Conservation (phyloP, 192 early-diverging fungal genomes). For the Gamsiella multidivaricata region DNA sequence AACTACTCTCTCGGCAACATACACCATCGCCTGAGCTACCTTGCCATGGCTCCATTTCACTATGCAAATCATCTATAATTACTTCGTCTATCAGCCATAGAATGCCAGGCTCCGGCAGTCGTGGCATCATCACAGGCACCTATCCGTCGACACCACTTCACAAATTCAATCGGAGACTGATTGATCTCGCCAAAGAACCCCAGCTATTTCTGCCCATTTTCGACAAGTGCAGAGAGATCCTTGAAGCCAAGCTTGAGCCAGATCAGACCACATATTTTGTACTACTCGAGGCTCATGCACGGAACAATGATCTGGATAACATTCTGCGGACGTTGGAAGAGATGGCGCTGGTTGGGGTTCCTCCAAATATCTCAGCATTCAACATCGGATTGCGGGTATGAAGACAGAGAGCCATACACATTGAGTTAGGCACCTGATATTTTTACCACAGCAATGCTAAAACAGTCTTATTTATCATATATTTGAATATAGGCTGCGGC, state of each 20-base stretch:
- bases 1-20: no score
- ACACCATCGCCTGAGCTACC: not conserved
- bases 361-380: slow-evolving; percentile 52
- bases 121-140: slow-evolving; percentile 36
- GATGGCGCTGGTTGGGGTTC: slow-evolving; percentile 43
- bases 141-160: slow-evolving; percentile 30
- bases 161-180: slow-evolving; percentile 23
- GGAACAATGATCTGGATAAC: slow-evolving; percentile 11
- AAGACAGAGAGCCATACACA: no score
- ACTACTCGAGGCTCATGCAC: slow-evolving; percentile 47
- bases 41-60: not conserved
- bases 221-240: slow-evolving; percentile 53
- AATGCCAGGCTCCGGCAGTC: not conserved
- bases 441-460: no score
- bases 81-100: not conserved
- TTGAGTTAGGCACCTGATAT: no score
- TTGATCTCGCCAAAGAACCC: slow-evolving; percentile 12
- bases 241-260: slow-evolving; percentile 44
- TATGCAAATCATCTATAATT: not conserved
- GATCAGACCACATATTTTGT: slow-evolving; percentile 57
- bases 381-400: slow-evolving; percentile 56
- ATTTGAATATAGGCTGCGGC: slow-evolving; percentile 32
- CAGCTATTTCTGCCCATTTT: slow-evolving; percentile 26
- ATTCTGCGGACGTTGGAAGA: slow-evolving; percentile 46
- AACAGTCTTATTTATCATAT: no score